Percentiles rank a stretch among this genome's conserved stretches.
These are phyloP conservation scores for Mucor indicus DNA, from an alignment of 371 early-diverging fungal genomes.

Conservation along the genomic window DNA sequence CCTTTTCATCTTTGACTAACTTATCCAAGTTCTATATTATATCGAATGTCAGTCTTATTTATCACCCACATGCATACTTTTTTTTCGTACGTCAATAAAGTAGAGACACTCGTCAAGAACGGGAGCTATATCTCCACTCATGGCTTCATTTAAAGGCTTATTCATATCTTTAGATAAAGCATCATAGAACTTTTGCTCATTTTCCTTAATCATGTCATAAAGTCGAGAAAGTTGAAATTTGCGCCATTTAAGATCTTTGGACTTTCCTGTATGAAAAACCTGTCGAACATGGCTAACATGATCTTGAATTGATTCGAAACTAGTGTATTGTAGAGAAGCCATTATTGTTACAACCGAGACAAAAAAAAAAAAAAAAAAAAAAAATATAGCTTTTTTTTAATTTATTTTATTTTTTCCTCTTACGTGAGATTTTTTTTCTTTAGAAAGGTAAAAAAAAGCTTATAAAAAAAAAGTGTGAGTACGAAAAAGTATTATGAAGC, in stretches of 20 bases:
- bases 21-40: conserved; percentile 53
- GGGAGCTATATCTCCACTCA: conserved; percentile 63
- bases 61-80: too few relatives aligned
- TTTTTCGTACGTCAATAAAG: conserved; percentile 39
- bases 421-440: too few relatives aligned
- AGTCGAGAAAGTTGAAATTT: conserved; percentile 60
- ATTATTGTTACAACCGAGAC: too few relatives aligned
- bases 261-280: conserved; percentile 35
- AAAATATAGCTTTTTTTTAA: too few relatives aligned
- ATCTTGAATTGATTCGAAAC: conserved; percentile 40
- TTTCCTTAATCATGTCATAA: conserved; percentile 62
- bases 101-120: conserved; percentile 51
- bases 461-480: too few relatives aligned
- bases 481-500: too few relatives aligned
- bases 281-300: conserved; percentile 30
- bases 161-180: conserved; percentile 67
- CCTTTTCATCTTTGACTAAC: conserved; percentile 53
- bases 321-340: conserved; percentile 11
- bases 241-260: conserved; percentile 57
- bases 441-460: too few relatives aligned
- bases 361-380: too few relatives aligned
- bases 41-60: not conserved
- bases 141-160: conserved; percentile 52
- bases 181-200: conserved; percentile 54
- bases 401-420: too few relatives aligned